phyloP scores from a whole-genome alignment of 2,329 filamentous ascomycete species.

The Sphaerostilbella broomeana region DNA sequence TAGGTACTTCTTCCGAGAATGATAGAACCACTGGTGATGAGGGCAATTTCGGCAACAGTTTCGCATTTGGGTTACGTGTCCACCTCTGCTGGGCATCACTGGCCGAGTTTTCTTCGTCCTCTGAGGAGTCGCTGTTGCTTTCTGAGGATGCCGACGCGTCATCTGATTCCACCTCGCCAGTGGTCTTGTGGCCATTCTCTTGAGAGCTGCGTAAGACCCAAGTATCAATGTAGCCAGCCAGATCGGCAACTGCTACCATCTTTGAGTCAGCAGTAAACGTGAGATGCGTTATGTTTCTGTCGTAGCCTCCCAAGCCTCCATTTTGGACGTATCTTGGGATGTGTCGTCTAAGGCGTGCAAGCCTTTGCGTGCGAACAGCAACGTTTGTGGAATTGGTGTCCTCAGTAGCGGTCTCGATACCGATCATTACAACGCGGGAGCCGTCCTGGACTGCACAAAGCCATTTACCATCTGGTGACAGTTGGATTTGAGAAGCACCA shows the following conservation, averaged over 20 bases:
- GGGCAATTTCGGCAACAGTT: slow-evolving; percentile 62
- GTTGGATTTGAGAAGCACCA: slow-evolving; percentile 63
- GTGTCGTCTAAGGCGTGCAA: slow-evolving; percentile 47
- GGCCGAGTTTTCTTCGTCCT: slow-evolving; percentile 39
- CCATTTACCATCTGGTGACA: slow-evolving; percentile 67
- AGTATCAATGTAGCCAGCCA: slow-evolving; percentile 80
- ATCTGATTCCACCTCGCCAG: slow-evolving; percentile 27
- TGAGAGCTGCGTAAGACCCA: slow-evolving; percentile 60
- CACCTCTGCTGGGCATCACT: slow-evolving; percentile 50
- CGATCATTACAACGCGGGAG: slow-evolving; percentile 47
- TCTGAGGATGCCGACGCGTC: slow-evolving; percentile 28
- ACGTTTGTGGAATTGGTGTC: slow-evolving; percentile 15
- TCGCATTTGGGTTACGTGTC: slow-evolving; percentile 65
- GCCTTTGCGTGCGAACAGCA: slow-evolving; percentile 37
- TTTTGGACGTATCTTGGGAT: slow-evolving; percentile 50
- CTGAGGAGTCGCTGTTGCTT: slow-evolving; percentile 33
- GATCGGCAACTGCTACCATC: slow-evolving; percentile 70
- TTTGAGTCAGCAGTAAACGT: slow-evolving; percentile 76
- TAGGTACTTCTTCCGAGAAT: slow-evolving; percentile 51
- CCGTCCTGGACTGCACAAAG: slow-evolving; percentile 58
- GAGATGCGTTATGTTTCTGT: slow-evolving; percentile 65
- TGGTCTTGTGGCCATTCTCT: slow-evolving; percentile 24
- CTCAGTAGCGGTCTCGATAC: slow-evolving; percentile 18
- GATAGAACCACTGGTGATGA: slow-evolving; percentile 60
- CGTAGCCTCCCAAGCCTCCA: slow-evolving; percentile 67